Conservation (phyloP, 768 basidiomycete species). For the Paxillus ammoniavirescens region DNA sequence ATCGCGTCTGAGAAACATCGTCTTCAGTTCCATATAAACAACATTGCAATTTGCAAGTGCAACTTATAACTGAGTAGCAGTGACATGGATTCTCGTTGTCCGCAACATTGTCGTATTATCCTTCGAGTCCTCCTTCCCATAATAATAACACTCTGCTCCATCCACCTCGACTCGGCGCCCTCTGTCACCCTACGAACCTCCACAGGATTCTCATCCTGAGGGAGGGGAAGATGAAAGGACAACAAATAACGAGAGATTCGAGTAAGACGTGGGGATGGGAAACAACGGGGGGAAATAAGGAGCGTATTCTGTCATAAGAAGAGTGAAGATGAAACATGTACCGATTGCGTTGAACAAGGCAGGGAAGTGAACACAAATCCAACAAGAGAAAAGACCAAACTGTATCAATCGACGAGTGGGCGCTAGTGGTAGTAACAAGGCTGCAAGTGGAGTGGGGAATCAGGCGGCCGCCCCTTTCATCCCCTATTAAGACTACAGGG, state of each 20-base stretch:
- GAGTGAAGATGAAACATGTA: conserved; percentile 22
- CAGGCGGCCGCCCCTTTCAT: conserved; percentile 29
- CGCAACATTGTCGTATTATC: conserved; percentile 1
- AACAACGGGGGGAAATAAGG: conserved; percentile 15
- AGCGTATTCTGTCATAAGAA: conserved; percentile 22
- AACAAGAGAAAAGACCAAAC: conserved; percentile 21
- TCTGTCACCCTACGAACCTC: conserved; percentile 70
- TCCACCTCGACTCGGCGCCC: conserved; percentile 49
- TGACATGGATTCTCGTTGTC: not conserved
- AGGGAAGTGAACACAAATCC: conserved; percentile 27
- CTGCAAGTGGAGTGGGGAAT: conserved; percentile 26
- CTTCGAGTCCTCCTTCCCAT: not conserved
- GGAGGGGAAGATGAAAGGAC: conserved; percentile 70
- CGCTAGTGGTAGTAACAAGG: conserved; percentile 28
- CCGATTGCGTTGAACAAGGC: conserved; percentile 17
- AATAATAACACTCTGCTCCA: conserved; percentile 10
- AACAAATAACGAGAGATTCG: conserved; percentile 41
- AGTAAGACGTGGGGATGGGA: conserved; percentile 24
- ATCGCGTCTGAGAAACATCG: not conserved
- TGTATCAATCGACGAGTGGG: conserved; percentile 31
- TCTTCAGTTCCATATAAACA: not conserved
- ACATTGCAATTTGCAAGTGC: not conserved
- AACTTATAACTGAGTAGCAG: not conserved
- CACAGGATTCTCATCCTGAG: conserved; percentile 28
- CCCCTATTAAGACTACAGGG: conserved; percentile 10